Evolutionary conservation across 163 green algal species (phyloP).

Genomic region (Chloromonas sp.): DNA sequence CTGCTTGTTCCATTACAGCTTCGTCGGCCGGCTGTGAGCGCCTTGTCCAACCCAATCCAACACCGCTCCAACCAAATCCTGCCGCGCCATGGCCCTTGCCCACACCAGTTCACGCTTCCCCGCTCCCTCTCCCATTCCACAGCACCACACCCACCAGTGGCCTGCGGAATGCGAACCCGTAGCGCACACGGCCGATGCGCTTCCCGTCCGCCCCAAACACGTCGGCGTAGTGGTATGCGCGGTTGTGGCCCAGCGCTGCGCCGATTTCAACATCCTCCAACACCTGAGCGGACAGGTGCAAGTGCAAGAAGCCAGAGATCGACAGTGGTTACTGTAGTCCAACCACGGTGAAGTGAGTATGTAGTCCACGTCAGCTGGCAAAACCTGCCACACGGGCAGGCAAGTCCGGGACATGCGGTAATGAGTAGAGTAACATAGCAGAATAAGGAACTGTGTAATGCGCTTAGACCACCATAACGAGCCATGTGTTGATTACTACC

Average conservation of each 20-base stretch:
- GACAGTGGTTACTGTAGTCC: neutral
- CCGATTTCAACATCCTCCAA: conserved; percentile 41
- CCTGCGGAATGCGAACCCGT: conserved; percentile 38
- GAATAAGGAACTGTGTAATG: no score
- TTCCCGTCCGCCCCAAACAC: conserved; percentile 37
- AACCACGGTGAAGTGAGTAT: neutral
- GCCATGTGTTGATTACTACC: no score
- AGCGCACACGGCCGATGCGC: conserved; percentile 41
- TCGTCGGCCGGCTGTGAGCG: no score
- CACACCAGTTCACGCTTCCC: no score
- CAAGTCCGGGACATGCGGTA: neutral
- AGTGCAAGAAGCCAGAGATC: neutral
- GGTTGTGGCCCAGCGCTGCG: conserved; percentile 43
- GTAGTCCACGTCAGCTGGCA: neutral
- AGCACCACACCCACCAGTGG: conserved; percentile 22
- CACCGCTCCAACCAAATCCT: no score
- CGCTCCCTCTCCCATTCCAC: no score
- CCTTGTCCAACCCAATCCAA: no score
- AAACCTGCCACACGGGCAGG: neutral
- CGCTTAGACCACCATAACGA: no score
- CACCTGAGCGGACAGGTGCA: neutral
- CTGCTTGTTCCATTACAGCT: no score
- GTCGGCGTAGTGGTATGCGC: conserved; percentile 45
- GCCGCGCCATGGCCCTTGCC: no score
- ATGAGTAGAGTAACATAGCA: no score